Evolutionary conservation across 495 filamentous ascomycete genomes (phyloP), one percentile per base, ranked within the genome.

Genomic region (Oidiodendron maius): DNA sequence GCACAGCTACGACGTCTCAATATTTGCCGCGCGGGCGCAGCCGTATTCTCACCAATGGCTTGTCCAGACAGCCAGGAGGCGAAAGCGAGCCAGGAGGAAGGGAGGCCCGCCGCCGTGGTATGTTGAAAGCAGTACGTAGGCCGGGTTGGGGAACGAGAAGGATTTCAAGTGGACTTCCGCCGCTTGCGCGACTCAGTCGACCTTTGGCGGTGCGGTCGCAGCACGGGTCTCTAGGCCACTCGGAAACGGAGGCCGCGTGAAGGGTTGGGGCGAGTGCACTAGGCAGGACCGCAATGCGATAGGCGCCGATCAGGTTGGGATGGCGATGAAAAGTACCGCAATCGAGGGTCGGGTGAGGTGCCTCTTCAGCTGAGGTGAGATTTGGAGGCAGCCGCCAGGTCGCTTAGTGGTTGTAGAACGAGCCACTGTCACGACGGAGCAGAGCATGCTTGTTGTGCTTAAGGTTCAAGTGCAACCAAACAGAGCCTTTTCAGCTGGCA

Each of bases 21-120:
- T 23, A 4, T 10, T 11, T 22, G 32, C 32, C 44, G 45, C 35
- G 20, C 10, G 22, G 32, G 42, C 36, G 50, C 34, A 35, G 42
- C 50, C 50, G 50, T 52, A 52, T 41, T 30, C 32, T 23, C 34
- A 16, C 50, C 50, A 52, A 52, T 52, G 35, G 26, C 13, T 37
- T 15, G 5, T 5, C 35, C 13, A 37, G n/a, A n/a, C n/a, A n/a
- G n/a, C n/a, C n/a, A n/a, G n/a, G n/a, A n/a, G n/a, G n/a, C n/a
- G n/a, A n/a, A n/a, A n/a, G n/a, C n/a, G n/a, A n/a, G n/a, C n/a
- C n/a, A n/a, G n/a, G n/a, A n/a, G n/a, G n/a, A n/a, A n/a, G n/a
- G n/a, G n/a, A n/a, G n/a, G n/a, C n/a, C n/a, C n/a, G n/a, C n/a
- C n/a, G n/a, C n/a, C n/a, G n/a, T n/a, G n/a, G n/a, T n/a, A n/a